These are phyloP conservation scores for Sicyos baderoa DNA, from an alignment of 306 rosid genomes.

Conservation along the genomic window DNA sequence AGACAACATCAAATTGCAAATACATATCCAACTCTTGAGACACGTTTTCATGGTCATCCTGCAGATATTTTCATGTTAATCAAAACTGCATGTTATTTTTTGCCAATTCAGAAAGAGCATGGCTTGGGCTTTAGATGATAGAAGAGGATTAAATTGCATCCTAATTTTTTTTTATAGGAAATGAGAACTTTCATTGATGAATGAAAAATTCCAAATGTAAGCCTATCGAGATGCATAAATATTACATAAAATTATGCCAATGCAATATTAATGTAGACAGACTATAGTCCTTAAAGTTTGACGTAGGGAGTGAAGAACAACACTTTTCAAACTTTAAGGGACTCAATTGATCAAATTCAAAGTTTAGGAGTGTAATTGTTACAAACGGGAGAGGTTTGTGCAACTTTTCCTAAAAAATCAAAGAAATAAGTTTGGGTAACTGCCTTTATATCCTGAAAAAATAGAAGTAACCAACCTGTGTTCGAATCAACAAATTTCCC, in stretches of 20 bases:
- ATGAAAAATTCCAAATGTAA: no score
- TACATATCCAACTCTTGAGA: conserved; percentile 67
- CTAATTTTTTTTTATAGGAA: no score
- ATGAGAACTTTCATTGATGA: no score
- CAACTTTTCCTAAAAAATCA: background rate
- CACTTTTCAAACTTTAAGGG: no score
- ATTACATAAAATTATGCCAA: no score
- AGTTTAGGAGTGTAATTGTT: no score
- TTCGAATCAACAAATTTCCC: conserved; percentile 73
- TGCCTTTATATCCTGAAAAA: background rate
- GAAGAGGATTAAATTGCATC: background rate
- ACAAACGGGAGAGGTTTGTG: no score
- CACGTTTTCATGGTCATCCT: conserved; percentile 53
- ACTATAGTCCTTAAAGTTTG: no score
- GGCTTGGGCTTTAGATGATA: background rate
- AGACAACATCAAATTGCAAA: conserved; percentile 71
- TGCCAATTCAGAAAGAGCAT: background rate
- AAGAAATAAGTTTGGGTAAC: background rate
- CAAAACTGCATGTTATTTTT: conserved; percentile 11
- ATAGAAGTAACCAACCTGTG: conserved; percentile 49
- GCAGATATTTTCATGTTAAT: conserved; percentile 22
- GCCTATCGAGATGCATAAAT: no score
- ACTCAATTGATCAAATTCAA: no score
- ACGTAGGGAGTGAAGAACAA: no score
- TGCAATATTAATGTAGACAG: no score